Conservation (phyloP, 306 rosid genomes). For the Begonia peltatifolia region DNA sequence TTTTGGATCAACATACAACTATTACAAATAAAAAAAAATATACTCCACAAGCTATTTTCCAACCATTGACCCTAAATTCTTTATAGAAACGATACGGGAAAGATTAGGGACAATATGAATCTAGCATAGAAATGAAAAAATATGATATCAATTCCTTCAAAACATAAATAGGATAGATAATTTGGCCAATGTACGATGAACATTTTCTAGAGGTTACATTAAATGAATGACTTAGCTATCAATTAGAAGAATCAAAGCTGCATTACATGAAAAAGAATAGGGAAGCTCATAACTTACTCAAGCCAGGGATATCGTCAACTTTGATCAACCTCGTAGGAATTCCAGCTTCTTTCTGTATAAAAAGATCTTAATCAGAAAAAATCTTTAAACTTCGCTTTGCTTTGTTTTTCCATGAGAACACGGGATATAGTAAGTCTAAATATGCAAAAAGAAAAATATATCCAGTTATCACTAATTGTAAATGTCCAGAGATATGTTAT, state of each 20-base stretch:
- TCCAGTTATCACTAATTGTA: background rate
- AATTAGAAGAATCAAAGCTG: background rate
- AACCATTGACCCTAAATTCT: no score
- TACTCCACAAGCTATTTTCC: no score
- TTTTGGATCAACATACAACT: no score
- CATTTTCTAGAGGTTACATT: no score
- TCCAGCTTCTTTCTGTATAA: constrained; percentile 82
- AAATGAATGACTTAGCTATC: background rate
- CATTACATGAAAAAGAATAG: background rate
- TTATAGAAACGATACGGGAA: no score
- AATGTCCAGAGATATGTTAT: background rate
- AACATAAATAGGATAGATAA: background rate
- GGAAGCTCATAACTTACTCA: constrained; percentile 48
- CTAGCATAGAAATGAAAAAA: no score
- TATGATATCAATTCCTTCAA: no score
- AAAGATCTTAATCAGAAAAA: constrained; percentile 9
- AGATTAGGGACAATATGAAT: no score
- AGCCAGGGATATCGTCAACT: constrained; percentile 82
- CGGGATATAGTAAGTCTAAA: no score
- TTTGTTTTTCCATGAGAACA: background rate
- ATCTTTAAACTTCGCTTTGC: background rate
- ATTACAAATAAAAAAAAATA: no score
- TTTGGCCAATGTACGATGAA: background rate
- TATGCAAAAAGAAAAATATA: no score
- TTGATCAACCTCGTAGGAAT: constrained; percentile 51